These are phyloP conservation scores for Pholiota microspora DNA, from an alignment of 768 basidiomycete genomes.

Conservation along the genomic window DNA sequence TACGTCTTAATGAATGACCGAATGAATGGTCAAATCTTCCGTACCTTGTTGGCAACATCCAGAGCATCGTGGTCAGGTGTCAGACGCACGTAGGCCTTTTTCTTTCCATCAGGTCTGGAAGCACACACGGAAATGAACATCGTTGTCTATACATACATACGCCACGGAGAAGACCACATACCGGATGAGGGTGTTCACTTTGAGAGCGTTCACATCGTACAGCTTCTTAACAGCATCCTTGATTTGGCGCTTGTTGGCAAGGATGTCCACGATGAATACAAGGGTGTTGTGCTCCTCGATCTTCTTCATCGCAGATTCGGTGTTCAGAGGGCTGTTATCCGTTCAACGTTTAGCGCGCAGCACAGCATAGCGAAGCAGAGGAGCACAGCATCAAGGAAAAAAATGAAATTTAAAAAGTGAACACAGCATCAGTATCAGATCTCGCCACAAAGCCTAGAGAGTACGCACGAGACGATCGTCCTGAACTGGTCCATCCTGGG, in stretches of 20 bases:
- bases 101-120: slow-evolving; percentile 91
- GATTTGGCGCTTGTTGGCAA: slow-evolving; percentile 97
- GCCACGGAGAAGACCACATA: slow-evolving; percentile 46
- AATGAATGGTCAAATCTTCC: neutral
- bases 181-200: slow-evolving; percentile 99
- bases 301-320: slow-evolving; percentile 99
- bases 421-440: too few relatives aligned
- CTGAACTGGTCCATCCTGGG: slow-evolving; percentile 97
- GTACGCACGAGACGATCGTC: slow-evolving; percentile 81
- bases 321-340: slow-evolving; percentile 73
- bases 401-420: neutral
- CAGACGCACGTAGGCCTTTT: slow-evolving; percentile 98
- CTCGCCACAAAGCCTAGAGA: too few relatives aligned
- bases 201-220: slow-evolving; percentile 94
- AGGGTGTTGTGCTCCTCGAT: slow-evolving; percentile 99
- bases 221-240: slow-evolving; percentile 99
- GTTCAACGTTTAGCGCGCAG: neutral
- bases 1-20: too few relatives aligned
- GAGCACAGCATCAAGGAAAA: neutral
- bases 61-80: slow-evolving; percentile 95
- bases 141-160: neutral
- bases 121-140: neutral
- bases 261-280: slow-evolving; percentile 95
- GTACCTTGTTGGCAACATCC: slow-evolving; percentile 96
- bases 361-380: neutral